Evolutionary conservation across 1,284 basidiomycete species (phyloP).

Genomic region (Microbotryum lychnidis-dioicae): DNA sequence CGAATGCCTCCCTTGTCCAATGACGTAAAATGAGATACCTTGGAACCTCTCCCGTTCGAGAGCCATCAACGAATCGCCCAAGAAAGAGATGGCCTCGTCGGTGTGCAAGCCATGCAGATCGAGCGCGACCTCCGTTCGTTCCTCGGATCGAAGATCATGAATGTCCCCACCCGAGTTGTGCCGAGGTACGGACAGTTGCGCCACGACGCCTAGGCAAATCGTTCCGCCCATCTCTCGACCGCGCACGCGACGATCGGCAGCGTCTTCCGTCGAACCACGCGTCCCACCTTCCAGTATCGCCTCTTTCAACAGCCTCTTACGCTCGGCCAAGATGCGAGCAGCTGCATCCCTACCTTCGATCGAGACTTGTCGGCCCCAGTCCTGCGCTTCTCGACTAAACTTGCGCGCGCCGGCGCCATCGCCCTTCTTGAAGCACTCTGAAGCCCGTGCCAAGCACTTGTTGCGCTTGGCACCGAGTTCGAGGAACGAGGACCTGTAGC

Average conservation of each 20-base stretch:
- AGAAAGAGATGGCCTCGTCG: slow-evolving; percentile 79
- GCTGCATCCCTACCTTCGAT: slow-evolving; percentile 71
- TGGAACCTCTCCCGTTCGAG: slow-evolving; percentile 33
- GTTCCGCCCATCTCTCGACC: slow-evolving; percentile 75
- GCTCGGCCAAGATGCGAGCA: slow-evolving; percentile 66
- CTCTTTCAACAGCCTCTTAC: slow-evolving; percentile 63
- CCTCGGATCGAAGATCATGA: slow-evolving; percentile 56
- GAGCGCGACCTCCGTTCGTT: slow-evolving; percentile 68
- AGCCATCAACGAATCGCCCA: slow-evolving; percentile 80
- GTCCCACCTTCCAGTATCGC: slow-evolving; percentile 48
- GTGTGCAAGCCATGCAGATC: slow-evolving; percentile 56
- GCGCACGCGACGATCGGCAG: slow-evolving; percentile 59
- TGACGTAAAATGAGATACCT: slow-evolving; percentile 67
- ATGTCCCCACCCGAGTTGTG: slow-evolving; percentile 4
- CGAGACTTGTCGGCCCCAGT: slow-evolving; percentile 80
- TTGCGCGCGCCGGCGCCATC: slow-evolving; percentile 91
- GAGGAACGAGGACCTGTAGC: slow-evolving; percentile 73
- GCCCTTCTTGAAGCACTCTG: slow-evolving; percentile 86
- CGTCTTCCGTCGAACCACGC: slow-evolving; percentile 28
- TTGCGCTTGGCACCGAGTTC: slow-evolving; percentile 88
- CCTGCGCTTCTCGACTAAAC: slow-evolving; percentile 86
- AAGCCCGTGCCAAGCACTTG: slow-evolving; percentile 86
- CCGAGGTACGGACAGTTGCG: slow-evolving; percentile 23
- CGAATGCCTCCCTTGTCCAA: slow-evolving; percentile 93
- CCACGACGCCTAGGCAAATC: slow-evolving; percentile 71